Evolutionary conservation across 495 filamentous ascomycete species (phyloP).

Genomic region (Xylaria flabelliformis): DNA sequence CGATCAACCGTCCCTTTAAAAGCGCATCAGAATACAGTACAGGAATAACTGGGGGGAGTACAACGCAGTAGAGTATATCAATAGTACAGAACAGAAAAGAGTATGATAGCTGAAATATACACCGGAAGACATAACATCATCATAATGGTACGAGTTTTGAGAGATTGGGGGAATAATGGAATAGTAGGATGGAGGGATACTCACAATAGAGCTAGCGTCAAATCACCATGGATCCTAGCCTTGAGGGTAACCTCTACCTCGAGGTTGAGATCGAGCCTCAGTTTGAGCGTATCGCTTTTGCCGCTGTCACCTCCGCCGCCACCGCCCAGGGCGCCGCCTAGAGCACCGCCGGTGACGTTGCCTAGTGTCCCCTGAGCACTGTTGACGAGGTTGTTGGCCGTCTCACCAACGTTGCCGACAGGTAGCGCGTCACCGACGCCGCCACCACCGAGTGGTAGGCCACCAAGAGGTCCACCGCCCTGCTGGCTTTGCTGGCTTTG

Average conservation of each 20-base stretch:
- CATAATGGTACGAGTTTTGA: neutral
- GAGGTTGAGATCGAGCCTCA: conserved; percentile 84
- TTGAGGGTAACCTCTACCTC: conserved; percentile 90
- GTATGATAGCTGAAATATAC: neutral
- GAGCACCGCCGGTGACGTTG: conserved; percentile 59
- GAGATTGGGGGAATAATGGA: neutral
- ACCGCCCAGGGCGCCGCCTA: conserved; percentile 40
- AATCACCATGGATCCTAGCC: conserved; percentile 90
- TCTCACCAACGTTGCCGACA: conserved; percentile 68
- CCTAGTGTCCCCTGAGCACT: conserved; percentile 63
- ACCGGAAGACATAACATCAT: neutral
- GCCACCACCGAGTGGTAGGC: conserved; percentile 52
- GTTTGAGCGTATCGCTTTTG: conserved; percentile 72
- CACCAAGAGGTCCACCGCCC: conserved; percentile 63
- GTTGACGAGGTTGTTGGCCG: conserved; percentile 65
- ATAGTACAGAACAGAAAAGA: neutral
- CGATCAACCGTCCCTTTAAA: conserved; percentile 17
- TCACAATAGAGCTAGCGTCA: conserved; percentile 85
- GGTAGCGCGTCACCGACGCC: conserved; percentile 41
- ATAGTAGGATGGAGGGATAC: conserved; percentile 35
- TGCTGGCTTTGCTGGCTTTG: conserved; percentile 48
- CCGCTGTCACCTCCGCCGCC: conserved; percentile 48
- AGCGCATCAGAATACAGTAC: conserved; percentile 16
- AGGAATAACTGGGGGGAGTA: neutral
- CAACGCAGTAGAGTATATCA: neutral